Percentiles rank a stretch among this genome's conserved stretches.
These are phyloP conservation scores for Sugiyamaella smithiae DNA, from an alignment of 805 yeast genomes.

Conservation along the genomic window DNA sequence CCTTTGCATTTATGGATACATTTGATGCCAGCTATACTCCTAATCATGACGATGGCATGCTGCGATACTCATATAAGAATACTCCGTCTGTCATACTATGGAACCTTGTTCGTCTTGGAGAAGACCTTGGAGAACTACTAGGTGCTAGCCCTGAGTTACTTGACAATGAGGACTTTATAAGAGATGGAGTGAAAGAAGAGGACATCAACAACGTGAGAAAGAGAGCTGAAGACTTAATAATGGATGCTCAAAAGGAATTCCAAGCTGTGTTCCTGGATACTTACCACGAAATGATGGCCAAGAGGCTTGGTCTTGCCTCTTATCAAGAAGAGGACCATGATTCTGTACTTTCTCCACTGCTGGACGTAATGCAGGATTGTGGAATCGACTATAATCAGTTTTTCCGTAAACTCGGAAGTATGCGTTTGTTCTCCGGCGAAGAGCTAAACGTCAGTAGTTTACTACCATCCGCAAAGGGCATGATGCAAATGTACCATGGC, in stretches of 20 bases:
- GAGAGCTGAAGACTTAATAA: constrained; percentile 62
- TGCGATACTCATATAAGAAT: constrained; percentile 75
- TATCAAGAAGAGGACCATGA: constrained; percentile 38
- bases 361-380: constrained; percentile 57
- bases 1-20: constrained; percentile 85
- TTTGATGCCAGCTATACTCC: constrained; percentile 83
- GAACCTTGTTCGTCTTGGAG: constrained; percentile 84
- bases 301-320: constrained; percentile 63
- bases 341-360: constrained; percentile 53
- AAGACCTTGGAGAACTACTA: constrained; percentile 73
- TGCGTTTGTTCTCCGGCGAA: constrained; percentile 38
- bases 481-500: constrained; percentile 28
- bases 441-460: constrained; percentile 28
- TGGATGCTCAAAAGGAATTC: constrained; percentile 61
- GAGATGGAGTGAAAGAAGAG: constrained; percentile 46
- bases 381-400: constrained; percentile 78
- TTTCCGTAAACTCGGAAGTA: constrained; percentile 60
- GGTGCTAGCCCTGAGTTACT: constrained; percentile 64
- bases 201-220: constrained; percentile 48
- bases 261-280: constrained; percentile 57
- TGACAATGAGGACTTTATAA: constrained; percentile 38
- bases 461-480: constrained; percentile 35
- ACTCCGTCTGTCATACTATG: constrained; percentile 90
- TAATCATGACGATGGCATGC: constrained; percentile 75
- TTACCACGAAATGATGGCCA: constrained; percentile 56